These are phyloP conservation scores for Pythium rishiriense DNA, from an alignment of 352 stramenopile species.

Conservation along the genomic window DNA sequence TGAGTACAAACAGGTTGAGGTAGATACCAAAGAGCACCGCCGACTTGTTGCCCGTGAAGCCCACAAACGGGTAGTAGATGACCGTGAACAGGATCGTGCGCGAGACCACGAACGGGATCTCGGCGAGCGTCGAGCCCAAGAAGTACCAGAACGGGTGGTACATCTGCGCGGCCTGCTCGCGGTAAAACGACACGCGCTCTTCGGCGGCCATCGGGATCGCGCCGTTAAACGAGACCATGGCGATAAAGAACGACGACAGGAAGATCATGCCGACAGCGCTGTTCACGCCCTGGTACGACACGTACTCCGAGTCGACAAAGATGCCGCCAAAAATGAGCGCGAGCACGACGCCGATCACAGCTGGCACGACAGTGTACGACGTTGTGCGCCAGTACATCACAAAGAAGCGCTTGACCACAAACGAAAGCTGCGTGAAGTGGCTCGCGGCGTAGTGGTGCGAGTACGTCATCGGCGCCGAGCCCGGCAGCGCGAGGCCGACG, in stretches of 20 bases:
- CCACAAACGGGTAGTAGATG: too few species aligned
- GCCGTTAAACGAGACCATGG: constrained; percentile 60
- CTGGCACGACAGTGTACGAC: constrained; percentile 62
- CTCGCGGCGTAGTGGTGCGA: constrained; percentile 23
- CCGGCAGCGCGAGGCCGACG: constrained; percentile 10
- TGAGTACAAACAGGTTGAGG: too few species aligned
- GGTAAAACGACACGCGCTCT: constrained; percentile 90
- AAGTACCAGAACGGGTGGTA: constrained; percentile 87
- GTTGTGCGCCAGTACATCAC: constrained; percentile 74
- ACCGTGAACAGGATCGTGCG: too few species aligned
- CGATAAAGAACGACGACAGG: constrained; percentile 67
- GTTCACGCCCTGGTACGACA: constrained; percentile 32
- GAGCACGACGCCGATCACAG: constrained; percentile 36
- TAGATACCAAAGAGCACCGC: too few species aligned
- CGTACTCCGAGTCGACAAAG: constrained; percentile 33
- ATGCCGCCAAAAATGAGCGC: constrained; percentile 55
- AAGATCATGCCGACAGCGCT: constrained; percentile 72
- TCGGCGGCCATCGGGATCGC: constrained; percentile 61
- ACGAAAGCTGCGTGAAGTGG: constrained; percentile 18
- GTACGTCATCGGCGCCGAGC: constrained; percentile 23
- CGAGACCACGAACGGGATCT: constrained; percentile 55
- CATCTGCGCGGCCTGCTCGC: constrained; percentile 88
- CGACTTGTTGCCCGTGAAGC: too few species aligned
- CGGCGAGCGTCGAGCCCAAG: constrained; percentile 60
- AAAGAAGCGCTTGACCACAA: constrained; percentile 36